Evolutionary conservation across 495 filamentous ascomycete species (phyloP).

Genomic region (Xylaria longipes): DNA sequence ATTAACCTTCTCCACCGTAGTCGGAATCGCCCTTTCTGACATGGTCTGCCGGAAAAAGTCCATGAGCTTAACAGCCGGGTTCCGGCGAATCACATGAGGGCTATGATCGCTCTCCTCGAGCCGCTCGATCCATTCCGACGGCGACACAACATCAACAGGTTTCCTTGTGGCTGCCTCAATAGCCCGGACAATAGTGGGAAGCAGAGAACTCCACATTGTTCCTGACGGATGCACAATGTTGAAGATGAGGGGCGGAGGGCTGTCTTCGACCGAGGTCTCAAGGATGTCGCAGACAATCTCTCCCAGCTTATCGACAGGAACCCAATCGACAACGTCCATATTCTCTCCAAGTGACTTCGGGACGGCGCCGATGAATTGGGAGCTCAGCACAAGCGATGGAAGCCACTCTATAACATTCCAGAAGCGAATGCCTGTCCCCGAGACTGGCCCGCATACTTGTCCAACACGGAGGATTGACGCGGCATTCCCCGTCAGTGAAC

Average conservation of each 20-base stretch:
- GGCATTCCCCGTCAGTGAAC: constrained; percentile 11
- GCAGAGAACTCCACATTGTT: constrained; percentile 23
- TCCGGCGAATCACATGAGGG: constrained; percentile 20
- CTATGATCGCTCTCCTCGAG: constrained; percentile 31
- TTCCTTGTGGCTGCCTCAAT: background rate
- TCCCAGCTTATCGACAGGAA: constrained; percentile 32
- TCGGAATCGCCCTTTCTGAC: constrained; percentile 28
- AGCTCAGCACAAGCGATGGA: constrained; percentile 33
- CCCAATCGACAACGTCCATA: constrained; percentile 29
- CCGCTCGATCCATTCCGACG: constrained; percentile 31
- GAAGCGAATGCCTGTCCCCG: constrained; percentile 7
- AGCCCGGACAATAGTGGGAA: constrained; percentile 28
- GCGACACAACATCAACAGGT: background rate
- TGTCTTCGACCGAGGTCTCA: no score
- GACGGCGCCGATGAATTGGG: constrained; percentile 27
- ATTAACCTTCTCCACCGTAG: constrained; percentile 21
- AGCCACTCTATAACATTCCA: constrained; percentile 37
- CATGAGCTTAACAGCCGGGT: constrained; percentile 33
- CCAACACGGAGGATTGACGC: constrained; percentile 33
- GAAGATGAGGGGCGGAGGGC: constrained; percentile 27
- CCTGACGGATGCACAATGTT: constrained; percentile 36
- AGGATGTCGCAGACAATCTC: constrained; percentile 32
- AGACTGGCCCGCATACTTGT: constrained; percentile 33
- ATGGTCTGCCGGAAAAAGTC: constrained; percentile 34
- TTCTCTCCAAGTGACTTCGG: constrained; percentile 27